Evolutionary conservation across 495 filamentous ascomycete species (phyloP).

Genomic region (Tuber microsphaerosporum): DNA sequence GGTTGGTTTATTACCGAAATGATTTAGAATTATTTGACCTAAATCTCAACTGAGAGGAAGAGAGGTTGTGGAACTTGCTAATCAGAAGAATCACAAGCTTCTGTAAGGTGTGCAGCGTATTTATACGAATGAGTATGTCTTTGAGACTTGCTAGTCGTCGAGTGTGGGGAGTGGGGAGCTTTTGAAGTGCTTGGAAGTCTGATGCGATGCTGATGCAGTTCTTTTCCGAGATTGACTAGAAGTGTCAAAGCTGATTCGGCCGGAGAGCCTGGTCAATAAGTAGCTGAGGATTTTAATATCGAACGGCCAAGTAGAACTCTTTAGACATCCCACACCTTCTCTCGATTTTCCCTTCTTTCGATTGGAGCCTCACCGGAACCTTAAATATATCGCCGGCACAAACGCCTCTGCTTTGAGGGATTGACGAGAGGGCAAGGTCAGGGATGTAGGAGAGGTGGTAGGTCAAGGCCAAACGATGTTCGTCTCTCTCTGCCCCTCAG

Average conservation of each 20-base stretch:
- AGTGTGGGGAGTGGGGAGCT: background rate
- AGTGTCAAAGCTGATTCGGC: background rate
- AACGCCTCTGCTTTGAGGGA: background rate
- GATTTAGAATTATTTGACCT: background rate
- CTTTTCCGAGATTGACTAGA: background rate
- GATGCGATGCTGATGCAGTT: background rate
- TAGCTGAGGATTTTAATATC: background rate
- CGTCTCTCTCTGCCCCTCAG: background rate
- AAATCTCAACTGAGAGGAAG: background rate
- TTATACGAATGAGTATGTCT: background rate
- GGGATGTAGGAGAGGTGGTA: background rate
- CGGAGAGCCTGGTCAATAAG: background rate
- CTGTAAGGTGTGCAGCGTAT: background rate
- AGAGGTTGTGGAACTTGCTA: background rate
- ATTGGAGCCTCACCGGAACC: constrained; percentile 3
- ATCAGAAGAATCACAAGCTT: background rate
- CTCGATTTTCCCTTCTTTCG: background rate
- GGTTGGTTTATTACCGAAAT: background rate
- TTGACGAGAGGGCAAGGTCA: background rate
- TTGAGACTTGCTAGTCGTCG: background rate
- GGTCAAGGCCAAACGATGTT: background rate
- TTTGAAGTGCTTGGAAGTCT: background rate
- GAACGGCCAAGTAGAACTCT: background rate
- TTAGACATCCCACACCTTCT: background rate
- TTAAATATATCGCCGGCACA: background rate